Evolutionary conservation across 2,329 filamentous ascomycete genomes (phyloP).

Genomic region (Penicillium hordei): DNA sequence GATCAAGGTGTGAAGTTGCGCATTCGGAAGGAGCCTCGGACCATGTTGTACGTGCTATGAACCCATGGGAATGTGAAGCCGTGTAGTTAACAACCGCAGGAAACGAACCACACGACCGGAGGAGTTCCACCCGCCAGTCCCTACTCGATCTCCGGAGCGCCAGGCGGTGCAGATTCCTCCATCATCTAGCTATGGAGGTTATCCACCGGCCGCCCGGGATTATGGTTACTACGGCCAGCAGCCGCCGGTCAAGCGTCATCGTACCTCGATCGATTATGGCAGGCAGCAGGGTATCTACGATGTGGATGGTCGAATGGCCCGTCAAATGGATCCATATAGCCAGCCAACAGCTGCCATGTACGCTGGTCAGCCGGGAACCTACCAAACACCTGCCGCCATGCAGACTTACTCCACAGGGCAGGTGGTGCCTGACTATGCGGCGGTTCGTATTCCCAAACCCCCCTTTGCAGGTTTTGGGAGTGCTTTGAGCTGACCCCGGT

Average conservation of each 20-base stretch:
- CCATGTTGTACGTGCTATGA: slow-evolving; percentile 41
- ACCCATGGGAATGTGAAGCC: not conserved
- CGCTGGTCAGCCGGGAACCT: slow-evolving; percentile 31
- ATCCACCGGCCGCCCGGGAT: slow-evolving; percentile 35
- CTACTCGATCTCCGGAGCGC: slow-evolving; percentile 41
- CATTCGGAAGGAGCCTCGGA: slow-evolving; percentile 77
- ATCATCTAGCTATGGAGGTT: slow-evolving; percentile 32
- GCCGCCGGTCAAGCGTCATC: slow-evolving; percentile 39
- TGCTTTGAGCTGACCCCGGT: not conserved
- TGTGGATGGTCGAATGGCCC: slow-evolving; percentile 37
- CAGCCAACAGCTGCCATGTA: slow-evolving; percentile 35
- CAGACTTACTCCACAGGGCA: slow-evolving; percentile 37
- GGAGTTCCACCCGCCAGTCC: slow-evolving; percentile 38
- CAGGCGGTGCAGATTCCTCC: slow-evolving; percentile 37
- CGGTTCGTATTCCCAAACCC: slow-evolving; percentile 28
- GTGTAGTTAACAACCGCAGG: slow-evolving; percentile 28
- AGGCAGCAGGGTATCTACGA: slow-evolving; percentile 39
- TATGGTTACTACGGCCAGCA: slow-evolving; percentile 37
- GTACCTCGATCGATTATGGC: slow-evolving; percentile 42
- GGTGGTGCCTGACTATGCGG: slow-evolving; percentile 39
- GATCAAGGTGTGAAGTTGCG: slow-evolving; percentile 83
- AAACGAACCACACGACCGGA: slow-evolving; percentile 42
- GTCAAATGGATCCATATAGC: slow-evolving; percentile 39
- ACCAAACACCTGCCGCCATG: slow-evolving; percentile 38
- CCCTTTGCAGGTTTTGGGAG: not conserved